These are phyloP conservation scores for Tetradesmus obliquus DNA, from an alignment of 139 green algal genomes.

Conservation along the genomic window DNA sequence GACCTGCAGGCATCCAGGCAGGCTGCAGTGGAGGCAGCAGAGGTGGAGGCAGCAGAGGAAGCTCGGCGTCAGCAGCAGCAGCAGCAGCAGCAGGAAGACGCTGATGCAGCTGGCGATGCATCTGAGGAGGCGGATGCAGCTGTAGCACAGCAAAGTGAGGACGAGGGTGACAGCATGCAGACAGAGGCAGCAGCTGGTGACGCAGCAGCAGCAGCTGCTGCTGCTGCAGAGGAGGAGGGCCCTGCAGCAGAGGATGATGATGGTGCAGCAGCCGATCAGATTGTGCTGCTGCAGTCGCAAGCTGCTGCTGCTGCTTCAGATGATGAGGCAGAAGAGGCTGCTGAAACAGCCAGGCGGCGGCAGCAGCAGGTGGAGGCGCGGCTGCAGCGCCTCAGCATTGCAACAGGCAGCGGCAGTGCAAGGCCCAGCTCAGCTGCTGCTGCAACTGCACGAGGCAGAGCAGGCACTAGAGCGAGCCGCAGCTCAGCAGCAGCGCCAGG, in stretches of 20 bases:
- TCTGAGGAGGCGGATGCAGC: conserved; percentile 16
- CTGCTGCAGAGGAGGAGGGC: not conserved
- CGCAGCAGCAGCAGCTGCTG: not conserved
- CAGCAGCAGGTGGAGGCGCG: not conserved
- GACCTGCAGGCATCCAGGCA: conserved; percentile 30
- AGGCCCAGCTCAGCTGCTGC: not conserved
- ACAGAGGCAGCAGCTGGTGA: not conserved
- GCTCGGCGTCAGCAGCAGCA: not conserved
- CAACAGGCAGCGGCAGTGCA: not conserved
- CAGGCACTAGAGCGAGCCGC: not conserved
- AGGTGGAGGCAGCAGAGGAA: conserved; percentile 36
- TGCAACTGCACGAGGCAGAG: not conserved
- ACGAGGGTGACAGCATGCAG: not conserved
- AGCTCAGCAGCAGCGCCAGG: not conserved
- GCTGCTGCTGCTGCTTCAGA: not conserved
- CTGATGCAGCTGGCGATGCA: not conserved
- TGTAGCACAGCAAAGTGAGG: not conserved
- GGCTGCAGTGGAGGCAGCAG: conserved; percentile 35
- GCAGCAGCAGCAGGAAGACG: conserved; percentile 14
- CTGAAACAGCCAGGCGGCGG: not conserved
- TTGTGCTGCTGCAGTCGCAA: conserved; percentile 43
- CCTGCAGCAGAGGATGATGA: not conserved
- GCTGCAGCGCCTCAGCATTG: conserved; percentile 6
- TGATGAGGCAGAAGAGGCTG: not conserved
- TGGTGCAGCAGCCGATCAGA: not conserved